phyloP scores from a whole-genome alignment of 2,329 filamentous ascomycete genomes.

The Colletotrichum cordylinicola region DNA sequence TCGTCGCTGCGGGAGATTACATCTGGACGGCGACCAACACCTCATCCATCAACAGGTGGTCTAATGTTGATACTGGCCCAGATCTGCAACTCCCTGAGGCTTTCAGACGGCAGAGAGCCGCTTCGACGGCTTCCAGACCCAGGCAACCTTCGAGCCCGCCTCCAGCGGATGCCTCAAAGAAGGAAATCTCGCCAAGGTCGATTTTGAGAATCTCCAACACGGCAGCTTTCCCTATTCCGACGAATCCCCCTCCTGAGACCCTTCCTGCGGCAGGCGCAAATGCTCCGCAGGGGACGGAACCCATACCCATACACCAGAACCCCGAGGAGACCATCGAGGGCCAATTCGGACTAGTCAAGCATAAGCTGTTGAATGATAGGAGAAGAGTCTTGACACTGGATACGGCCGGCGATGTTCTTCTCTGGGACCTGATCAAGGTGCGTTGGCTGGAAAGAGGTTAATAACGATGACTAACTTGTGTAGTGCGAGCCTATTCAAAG shows the following conservation, averaged over 20 bases:
- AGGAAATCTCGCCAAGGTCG: constrained; percentile 77
- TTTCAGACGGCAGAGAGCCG: constrained; percentile 53
- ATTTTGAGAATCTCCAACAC: constrained; percentile 86
- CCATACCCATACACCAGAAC: constrained; percentile 63
- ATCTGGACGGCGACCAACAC: constrained; percentile 91
- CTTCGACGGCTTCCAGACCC: constrained; percentile 38
- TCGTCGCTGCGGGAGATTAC: constrained; percentile 73
- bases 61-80: constrained; percentile 79
- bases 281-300: constrained; percentile 42
- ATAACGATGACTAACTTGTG: constrained; percentile 20
- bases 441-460: constrained; percentile 22
- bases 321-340: constrained; percentile 89
- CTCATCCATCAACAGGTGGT: constrained; percentile 93
- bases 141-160: constrained; percentile 36
- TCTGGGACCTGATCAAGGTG: constrained; percentile 94
- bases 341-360: constrained; percentile 93
- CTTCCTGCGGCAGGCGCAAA: constrained; percentile 36
- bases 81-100: constrained; percentile 70
- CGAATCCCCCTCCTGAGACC: constrained; percentile 59
- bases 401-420: constrained; percentile 89
- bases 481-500: constrained; percentile 86
- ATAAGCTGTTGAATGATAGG: constrained; percentile 89
- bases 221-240: constrained; percentile 71
- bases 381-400: constrained; percentile 89
- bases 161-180: constrained; percentile 46